These are phyloP conservation scores for Lentithecium fluviatile DNA, from an alignment of 495 filamentous ascomycete species.

Conservation along the genomic window DNA sequence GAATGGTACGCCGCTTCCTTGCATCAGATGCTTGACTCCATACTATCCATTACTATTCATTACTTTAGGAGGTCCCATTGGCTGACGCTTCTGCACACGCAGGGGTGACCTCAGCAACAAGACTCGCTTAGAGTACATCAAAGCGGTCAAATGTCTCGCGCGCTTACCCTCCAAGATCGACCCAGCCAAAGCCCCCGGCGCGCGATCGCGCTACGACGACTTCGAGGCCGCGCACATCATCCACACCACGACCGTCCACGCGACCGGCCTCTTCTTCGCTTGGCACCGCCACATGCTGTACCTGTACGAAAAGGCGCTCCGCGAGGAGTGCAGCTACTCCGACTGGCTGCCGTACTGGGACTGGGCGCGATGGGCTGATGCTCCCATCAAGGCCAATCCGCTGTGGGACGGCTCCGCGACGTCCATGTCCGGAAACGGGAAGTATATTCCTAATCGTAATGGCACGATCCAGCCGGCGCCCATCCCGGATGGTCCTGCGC, in stretches of 20 bases:
- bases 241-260: slow-evolving; percentile 19
- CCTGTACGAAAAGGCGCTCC: slow-evolving; percentile 27
- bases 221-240: slow-evolving; percentile 23
- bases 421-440: slow-evolving; percentile 63
- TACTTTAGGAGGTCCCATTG: too few species aligned
- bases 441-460: slow-evolving; percentile 43
- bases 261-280: slow-evolving; percentile 18
- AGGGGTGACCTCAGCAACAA: too few species aligned
- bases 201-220: slow-evolving; percentile 16
- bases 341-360: slow-evolving; percentile 56
- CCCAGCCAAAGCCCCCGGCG: too few species aligned
- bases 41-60: too few species aligned
- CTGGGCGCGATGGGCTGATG: slow-evolving; percentile 54
- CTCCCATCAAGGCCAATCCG: slow-evolving; percentile 52
- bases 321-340: slow-evolving; percentile 38
- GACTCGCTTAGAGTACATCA: too few species aligned
- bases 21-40: too few species aligned
- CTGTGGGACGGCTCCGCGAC: slow-evolving; percentile 63
- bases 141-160: too few species aligned
- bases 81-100: too few species aligned
- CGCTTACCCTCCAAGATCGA: too few species aligned
- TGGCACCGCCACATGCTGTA: slow-evolving; percentile 19
- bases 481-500: slow-evolving; percentile 15
- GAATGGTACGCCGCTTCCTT: too few species aligned
- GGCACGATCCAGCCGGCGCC: slow-evolving; percentile 28